A percentile compares a stretch with the other conserved stretches of the same genome.
Evolutionary conservation across 2,329 filamentous ascomycete genomes (phyloP).

Genomic region (Ophiognomonia clavigignenti-juglandacearum): DNA sequence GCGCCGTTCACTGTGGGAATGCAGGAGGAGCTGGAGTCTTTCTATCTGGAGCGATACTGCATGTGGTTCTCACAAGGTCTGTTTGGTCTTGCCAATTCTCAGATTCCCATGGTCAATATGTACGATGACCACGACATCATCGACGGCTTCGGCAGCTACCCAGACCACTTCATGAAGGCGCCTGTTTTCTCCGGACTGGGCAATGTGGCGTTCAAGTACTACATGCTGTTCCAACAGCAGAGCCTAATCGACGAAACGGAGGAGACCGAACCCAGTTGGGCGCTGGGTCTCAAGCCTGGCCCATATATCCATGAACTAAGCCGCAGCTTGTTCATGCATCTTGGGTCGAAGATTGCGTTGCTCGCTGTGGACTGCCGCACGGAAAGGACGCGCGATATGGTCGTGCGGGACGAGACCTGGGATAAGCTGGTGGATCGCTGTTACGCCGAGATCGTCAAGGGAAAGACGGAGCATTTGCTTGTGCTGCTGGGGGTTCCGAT

Average conservation of each 20-base stretch:
- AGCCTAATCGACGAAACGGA: conserved; percentile 78
- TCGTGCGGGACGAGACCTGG: conserved; percentile 77
- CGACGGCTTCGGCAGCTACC: conserved; percentile 89
- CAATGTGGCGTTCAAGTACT: conserved; percentile 94
- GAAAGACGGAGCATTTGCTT: conserved; percentile 83
- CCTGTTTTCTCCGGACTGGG: conserved; percentile 88
- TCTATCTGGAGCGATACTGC: conserved; percentile 83
- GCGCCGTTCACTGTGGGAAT: conserved; percentile 74
- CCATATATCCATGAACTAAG: conserved; percentile 88
- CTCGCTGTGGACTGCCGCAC: conserved; percentile 88
- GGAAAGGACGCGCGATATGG: conserved; percentile 77
- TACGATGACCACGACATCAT: conserved; percentile 95
- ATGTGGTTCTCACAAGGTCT: conserved; percentile 97
- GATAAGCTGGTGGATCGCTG: conserved; percentile 82
- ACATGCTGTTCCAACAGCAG: conserved; percentile 97
- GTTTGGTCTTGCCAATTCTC: conserved; percentile 85
- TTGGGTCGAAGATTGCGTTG: conserved; percentile 76
- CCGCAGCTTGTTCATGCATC: conserved; percentile 76
- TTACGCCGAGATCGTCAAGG: conserved; percentile 74
- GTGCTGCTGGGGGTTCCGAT: conserved; percentile 82
- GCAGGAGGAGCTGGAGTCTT: conserved; percentile 81
- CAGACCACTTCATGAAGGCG: conserved; percentile 84
- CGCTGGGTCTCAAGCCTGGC: conserved; percentile 72
- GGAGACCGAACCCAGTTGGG: conserved; percentile 83
- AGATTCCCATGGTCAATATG: conserved; percentile 98